A percentile compares a stretch with the other conserved stretches of the same genome.
Conservation (phyloP, 495 filamentous ascomycete species). For the Bacidia gigantensis region DNA sequence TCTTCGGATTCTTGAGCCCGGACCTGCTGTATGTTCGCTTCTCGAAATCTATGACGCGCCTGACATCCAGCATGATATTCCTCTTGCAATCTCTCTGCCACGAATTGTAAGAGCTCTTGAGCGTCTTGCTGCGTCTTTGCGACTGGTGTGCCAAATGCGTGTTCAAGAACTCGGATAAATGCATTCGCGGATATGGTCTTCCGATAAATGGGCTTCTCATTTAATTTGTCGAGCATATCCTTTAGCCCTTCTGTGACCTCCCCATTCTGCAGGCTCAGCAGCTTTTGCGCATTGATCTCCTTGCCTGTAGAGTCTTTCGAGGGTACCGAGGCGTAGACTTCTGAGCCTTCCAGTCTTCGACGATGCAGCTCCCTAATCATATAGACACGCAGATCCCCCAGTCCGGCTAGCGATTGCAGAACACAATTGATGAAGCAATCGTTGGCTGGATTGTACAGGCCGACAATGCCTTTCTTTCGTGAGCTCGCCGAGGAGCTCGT, state of each 20-base stretch:
- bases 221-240: slow-evolving; percentile 80
- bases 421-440: slow-evolving; percentile 99
- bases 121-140: slow-evolving; percentile 94
- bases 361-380: slow-evolving; percentile 79
- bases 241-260: slow-evolving; percentile 81
- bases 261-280: slow-evolving; percentile 62
- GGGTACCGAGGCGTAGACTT: slow-evolving; percentile 49
- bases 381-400: slow-evolving; percentile 82
- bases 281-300: slow-evolving; percentile 46
- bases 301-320: slow-evolving; percentile 33
- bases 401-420: slow-evolving; percentile 83
- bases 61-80: slow-evolving; percentile 78
- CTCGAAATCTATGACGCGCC: slow-evolving; percentile 39
- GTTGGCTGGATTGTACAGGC: slow-evolving; percentile 81
- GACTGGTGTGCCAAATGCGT: slow-evolving; percentile 75
- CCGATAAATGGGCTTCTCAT: slow-evolving; percentile 83
- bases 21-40: slow-evolving; percentile 15
- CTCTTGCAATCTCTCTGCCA: slow-evolving; percentile 80
- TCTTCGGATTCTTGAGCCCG: slow-evolving; percentile 1
- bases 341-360: slow-evolving; percentile 57
- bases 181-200: slow-evolving; percentile 79
- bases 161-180: slow-evolving; percentile 71
- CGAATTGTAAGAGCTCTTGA: slow-evolving; percentile 93
- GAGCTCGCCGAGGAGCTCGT: slow-evolving; percentile 41
- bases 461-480: slow-evolving; percentile 80